Percentiles rank a stretch among this genome's conserved stretches.
phyloP scores from a whole-genome alignment of 805 yeast species.

The Saccharomycopsis synnaedendra region DNA sequence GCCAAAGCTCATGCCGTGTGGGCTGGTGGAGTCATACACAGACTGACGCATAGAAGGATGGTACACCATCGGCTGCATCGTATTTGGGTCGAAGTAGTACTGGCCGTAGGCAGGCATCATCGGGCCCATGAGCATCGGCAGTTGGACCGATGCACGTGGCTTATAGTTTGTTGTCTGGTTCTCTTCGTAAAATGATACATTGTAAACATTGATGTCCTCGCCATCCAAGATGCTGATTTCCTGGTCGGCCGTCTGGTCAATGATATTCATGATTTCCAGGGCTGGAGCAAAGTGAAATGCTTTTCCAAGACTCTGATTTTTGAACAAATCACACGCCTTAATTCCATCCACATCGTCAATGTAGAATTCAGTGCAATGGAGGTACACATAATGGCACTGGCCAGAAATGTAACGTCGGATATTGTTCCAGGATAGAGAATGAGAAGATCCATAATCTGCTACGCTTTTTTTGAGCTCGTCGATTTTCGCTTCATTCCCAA shows the following conservation, averaged over 20 bases:
- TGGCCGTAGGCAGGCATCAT: neutral
- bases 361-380: conserved; percentile 12
- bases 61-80: neutral
- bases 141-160: neutral
- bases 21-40: neutral
- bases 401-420: conserved; percentile 14
- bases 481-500: conserved; percentile 6
- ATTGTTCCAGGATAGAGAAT: conserved; percentile 12
- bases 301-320: conserved; percentile 1
- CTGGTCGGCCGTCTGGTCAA: conserved; percentile 4
- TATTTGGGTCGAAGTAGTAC: neutral
- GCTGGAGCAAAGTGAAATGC: conserved; percentile 2
- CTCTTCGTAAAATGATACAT: neutral
- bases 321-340: conserved; percentile 5
- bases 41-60: neutral
- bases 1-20: too few species aligned
- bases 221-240: conserved; percentile 2
- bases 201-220: conserved; percentile 5
- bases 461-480: conserved; percentile 10
- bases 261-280: conserved; percentile 1
- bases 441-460: conserved; percentile 3
- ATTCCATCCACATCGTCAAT: conserved; percentile 4
- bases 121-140: neutral
- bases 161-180: neutral
- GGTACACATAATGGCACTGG: conserved; percentile 13